phyloP scores from a whole-genome alignment of 495 filamentous ascomycete genomes.

The Geoglossum glabrum region DNA sequence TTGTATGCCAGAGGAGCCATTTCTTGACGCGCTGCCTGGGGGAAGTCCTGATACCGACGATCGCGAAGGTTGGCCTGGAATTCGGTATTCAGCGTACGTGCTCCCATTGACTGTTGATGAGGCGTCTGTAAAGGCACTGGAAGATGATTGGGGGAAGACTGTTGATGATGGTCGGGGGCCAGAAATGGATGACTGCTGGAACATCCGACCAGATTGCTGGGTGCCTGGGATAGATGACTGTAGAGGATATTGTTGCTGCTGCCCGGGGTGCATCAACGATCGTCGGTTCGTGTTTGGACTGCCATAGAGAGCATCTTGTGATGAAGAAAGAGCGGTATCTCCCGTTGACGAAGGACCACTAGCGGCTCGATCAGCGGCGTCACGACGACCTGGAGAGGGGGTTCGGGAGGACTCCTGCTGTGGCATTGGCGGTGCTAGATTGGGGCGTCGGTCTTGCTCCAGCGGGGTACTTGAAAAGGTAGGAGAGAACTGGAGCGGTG shows the following conservation, averaged over 20 bases:
- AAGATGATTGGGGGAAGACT: conserved; percentile 26
- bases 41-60: conserved; percentile 36
- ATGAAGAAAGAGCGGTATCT: not conserved
- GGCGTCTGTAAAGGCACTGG: conserved; percentile 25
- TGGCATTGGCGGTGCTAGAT: not conserved
- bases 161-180: conserved; percentile 5
- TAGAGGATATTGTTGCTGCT: not conserved
- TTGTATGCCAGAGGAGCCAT: conserved; percentile 38
- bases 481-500: not conserved
- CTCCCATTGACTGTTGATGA: not conserved
- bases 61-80: conserved; percentile 42
- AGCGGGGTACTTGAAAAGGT: not conserved
- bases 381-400: not conserved
- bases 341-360: not conserved
- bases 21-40: conserved; percentile 38
- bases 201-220: not conserved
- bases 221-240: not conserved
- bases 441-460: not conserved
- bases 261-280: not conserved
- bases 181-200: conserved; percentile 8
- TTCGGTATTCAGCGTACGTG: conserved; percentile 21
- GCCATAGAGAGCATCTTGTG: not conserved
- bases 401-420: not conserved
- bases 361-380: not conserved
- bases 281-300: not conserved